Base-by-base conservation (phyloP, 2,329 filamentous ascomycete genomes). In the Neurospora sp. region DNA sequence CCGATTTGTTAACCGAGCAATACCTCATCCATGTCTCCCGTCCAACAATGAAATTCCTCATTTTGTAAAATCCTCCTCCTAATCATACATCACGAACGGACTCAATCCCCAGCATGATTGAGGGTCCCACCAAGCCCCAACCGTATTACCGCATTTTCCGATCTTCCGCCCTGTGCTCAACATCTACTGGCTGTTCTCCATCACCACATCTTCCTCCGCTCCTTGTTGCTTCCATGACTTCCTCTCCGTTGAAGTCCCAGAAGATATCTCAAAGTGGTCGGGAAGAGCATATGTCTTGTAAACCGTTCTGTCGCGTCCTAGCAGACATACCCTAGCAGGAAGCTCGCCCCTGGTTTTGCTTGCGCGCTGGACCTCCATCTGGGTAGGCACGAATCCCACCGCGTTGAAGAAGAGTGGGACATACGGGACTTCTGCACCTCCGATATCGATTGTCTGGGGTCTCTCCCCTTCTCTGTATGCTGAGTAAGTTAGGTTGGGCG, bases 321-420 rank as follows among this genome's bases (percentile, higher is more conserved):
- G 76, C 8, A 89, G 76, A 71, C 84, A 86, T 3, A 88, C 78
- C 67, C 86, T 80, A 3, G 81, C 79, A 1, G 86, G 83, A 11
- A 87, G 77, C 36, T 83, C 80, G 2, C 84, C 84, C 57, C 83
- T 79, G 23, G 81, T 75, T 6, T 79, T 78, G 52, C 80, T 83
- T 40, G 77, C 79, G 40, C 81, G 81, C 67, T 83, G 82, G 6
- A 86, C 81, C 71, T 87, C 83, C 83, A 89, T 87, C 68, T 81
- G 80, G 2, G 82, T 76, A 0, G 85, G 85, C 4, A 73, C 70
- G 68, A 83, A 83, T 17, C 71, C 74, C 1, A 77, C 69, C 17
- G 70, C 36, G 33, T 78, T 72, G n/a, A 77, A 73, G 8, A 77
- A 75, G 11, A 62, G 28, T 2, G 71, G 39, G 15, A 76, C 17